Percentiles rank a stretch among this genome's conserved stretches.
phyloP scores from a whole-genome alignment of 1,139 yeast genomes.

The Kazachstania sp. region DNA sequence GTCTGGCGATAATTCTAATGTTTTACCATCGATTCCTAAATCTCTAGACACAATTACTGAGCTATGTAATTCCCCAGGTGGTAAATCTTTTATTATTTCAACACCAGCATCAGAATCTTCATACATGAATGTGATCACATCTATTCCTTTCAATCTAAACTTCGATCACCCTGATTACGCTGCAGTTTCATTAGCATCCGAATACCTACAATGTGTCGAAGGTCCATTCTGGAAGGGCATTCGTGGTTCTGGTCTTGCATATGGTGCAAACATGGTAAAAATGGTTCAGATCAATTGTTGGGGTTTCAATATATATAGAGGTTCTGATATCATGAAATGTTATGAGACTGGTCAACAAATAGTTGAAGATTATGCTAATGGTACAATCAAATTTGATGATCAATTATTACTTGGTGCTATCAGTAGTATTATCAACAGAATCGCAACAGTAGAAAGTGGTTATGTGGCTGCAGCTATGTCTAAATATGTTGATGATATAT shows the following conservation, averaged over 20 bases:
- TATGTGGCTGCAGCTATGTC: conserved; percentile 53
- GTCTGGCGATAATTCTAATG: conserved; percentile 6
- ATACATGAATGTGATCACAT: conserved; percentile 54
- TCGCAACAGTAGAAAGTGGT: conserved; percentile 60
- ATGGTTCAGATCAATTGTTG: conserved; percentile 62
- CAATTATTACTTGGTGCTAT: conserved; percentile 62
- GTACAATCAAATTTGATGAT: conserved; percentile 46
- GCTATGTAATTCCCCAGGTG: conserved; percentile 46
- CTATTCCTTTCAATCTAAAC: conserved; percentile 47
- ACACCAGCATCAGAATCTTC: conserved; percentile 86
- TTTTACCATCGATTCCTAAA: conserved; percentile 40
- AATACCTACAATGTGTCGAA: conserved; percentile 77
- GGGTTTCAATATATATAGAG: conserved; percentile 64
- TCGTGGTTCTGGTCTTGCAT: conserved; percentile 91
- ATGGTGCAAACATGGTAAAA: conserved; percentile 64
- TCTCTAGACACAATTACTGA: conserved; percentile 48
- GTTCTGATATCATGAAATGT: conserved; percentile 73
- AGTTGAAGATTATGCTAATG: conserved; percentile 53
- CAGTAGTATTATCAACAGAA: conserved; percentile 60
- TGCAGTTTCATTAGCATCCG: conserved; percentile 64
- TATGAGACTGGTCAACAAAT: conserved; percentile 59
- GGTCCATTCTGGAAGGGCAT: conserved; percentile 98
- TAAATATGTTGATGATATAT: conserved; percentile 56
- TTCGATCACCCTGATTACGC: conserved; percentile 62
- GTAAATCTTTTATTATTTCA: conserved; percentile 55